Evolutionary conservation across 73 alveolate species (phyloP).

Genomic region (Paramecium caudatum): DNA sequence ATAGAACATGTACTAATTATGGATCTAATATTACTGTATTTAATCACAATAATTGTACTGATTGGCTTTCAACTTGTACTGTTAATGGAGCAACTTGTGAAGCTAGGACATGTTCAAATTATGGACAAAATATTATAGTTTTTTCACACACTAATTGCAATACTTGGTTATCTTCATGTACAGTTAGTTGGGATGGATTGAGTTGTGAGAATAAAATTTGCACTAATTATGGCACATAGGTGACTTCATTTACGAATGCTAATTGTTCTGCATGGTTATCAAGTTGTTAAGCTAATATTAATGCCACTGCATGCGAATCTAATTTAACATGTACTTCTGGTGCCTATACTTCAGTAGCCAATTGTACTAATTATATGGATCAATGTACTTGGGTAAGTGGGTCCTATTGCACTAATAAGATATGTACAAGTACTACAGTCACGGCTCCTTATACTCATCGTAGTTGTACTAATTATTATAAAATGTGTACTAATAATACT

Average conservation of each 20-base stretch:
- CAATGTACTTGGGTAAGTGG: constrained; percentile 25
- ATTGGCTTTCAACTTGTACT: constrained; percentile 52
- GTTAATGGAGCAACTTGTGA: constrained; percentile 1
- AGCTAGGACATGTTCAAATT: background rate
- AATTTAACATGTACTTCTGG: background rate
- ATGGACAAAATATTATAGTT: background rate
- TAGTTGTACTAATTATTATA: background rate
- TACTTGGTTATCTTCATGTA: constrained; percentile 32
- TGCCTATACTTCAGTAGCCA: constrained; percentile 12
- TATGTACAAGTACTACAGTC: background rate
- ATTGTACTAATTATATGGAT: background rate
- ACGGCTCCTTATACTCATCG: background rate
- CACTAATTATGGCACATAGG: background rate
- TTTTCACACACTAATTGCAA: constrained; percentile 1
- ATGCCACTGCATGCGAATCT: constrained; percentile 33
- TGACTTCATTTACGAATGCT: background rate
- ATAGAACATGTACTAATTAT: constrained; percentile 50
- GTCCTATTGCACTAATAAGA: constrained; percentile 22
- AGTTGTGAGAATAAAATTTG: constrained; percentile 24
- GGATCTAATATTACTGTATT: constrained; percentile 45
- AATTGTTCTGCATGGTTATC: constrained; percentile 40
- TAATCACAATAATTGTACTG: constrained; percentile 35
- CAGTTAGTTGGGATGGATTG: background rate
- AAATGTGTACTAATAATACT: constrained; percentile 12
- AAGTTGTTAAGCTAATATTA: background rate